Conservation (phyloP, 2,329 filamentous ascomycete genomes). For the Neonectria coccinea region DNA sequence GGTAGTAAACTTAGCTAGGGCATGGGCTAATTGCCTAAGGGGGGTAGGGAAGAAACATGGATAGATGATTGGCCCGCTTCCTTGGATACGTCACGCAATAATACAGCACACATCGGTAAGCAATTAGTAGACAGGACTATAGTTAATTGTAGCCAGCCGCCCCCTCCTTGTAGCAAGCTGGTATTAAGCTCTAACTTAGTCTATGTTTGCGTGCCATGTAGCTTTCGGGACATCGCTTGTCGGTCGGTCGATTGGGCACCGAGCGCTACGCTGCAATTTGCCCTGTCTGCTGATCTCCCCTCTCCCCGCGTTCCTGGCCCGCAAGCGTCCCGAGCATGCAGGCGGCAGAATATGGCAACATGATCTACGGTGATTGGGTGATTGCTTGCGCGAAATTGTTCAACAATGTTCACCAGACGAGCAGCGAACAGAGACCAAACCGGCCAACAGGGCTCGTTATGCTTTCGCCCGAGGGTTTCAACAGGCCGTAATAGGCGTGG, state of each 20-base stretch:
- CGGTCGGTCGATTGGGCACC: conserved; percentile 22
- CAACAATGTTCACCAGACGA: conserved; percentile 1
- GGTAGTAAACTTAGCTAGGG: not conserved
- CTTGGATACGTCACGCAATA: no score
- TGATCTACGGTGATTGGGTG: conserved; percentile 17
- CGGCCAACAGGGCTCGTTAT: conserved; percentile 17
- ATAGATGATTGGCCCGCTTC: conserved; percentile 22
- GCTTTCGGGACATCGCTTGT: conserved; percentile 10
- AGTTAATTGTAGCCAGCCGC: no score
- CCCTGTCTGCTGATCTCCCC: conserved; percentile 3
- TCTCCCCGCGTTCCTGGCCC: conserved; percentile 6
- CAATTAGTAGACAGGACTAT: not conserved
- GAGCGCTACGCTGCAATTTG: conserved; percentile 24
- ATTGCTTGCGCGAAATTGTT: not conserved
- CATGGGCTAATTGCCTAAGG: not conserved
- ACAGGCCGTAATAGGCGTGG: not conserved
- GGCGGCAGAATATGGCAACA: conserved; percentile 21
- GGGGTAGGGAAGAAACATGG: not conserved
- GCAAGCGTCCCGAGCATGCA: conserved; percentile 3
- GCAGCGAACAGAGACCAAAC: not conserved
- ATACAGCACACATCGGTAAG: no score
- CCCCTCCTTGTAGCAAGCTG: no score
- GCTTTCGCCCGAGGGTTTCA: conserved; percentile 8
- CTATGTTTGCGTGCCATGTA: not conserved
- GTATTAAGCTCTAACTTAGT: no score